These are phyloP conservation scores for Chrysosporium keratinophilum DNA, from an alignment of 2,329 filamentous ascomycete genomes.

Conservation along the genomic window DNA sequence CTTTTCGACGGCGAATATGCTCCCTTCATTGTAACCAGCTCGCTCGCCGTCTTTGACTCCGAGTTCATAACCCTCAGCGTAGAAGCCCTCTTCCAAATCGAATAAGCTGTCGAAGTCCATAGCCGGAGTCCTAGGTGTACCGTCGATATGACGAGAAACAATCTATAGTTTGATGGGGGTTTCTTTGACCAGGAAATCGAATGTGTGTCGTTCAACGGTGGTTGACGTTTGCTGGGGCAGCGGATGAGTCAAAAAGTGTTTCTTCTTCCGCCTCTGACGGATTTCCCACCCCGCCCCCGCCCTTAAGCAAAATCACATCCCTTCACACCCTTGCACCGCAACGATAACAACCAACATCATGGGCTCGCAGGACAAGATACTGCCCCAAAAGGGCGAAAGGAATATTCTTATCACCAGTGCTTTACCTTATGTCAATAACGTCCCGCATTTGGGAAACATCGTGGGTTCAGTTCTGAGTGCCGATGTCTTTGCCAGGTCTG, in stretches of 20 bases:
- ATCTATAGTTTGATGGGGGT: not conserved
- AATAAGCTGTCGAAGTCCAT: constrained; percentile 49
- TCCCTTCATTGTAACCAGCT: constrained; percentile 76
- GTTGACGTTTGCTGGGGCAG: not conserved
- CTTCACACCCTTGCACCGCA: constrained; percentile 1
- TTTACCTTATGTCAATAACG: constrained; percentile 72
- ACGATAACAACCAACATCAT: constrained; percentile 10
- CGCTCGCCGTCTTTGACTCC: constrained; percentile 64
- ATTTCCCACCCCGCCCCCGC: constrained; percentile 10
- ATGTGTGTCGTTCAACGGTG: not conserved
- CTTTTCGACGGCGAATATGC: constrained; percentile 79
- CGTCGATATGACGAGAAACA: not conserved
- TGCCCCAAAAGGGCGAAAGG: constrained; percentile 51
- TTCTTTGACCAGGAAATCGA: no score
- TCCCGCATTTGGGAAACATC: constrained; percentile 80
- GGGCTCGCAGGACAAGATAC: constrained; percentile 16
- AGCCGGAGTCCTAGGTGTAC: not conserved
- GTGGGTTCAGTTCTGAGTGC: constrained; percentile 79
- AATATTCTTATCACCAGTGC: constrained; percentile 88
- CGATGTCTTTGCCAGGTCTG: constrained; percentile 59
- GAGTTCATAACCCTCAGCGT: constrained; percentile 67
- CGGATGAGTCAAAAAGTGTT: constrained; percentile 4
- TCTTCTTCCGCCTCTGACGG: not conserved
- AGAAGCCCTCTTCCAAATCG: constrained; percentile 58
- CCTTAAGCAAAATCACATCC: not conserved